A percentile compares a stretch with the other conserved stretches of the same genome.
phyloP scores from a whole-genome alignment of 495 filamentous ascomycete genomes.

The Hypoxylon subgilvum region DNA sequence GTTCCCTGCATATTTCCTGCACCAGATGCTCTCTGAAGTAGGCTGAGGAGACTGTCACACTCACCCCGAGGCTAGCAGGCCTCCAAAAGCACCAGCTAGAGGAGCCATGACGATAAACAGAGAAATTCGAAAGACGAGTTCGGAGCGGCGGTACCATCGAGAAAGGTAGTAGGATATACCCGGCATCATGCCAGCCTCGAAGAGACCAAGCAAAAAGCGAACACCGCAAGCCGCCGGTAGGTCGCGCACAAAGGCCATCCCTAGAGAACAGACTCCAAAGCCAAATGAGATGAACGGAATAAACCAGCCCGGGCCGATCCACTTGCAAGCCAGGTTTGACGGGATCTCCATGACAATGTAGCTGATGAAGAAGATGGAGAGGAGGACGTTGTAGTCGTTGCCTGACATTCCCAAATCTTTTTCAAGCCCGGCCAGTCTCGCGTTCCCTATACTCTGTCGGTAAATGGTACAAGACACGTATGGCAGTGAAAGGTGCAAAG shows the following conservation, averaged over 20 bases:
- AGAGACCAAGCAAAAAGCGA: conserved; percentile 64
- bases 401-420: conserved; percentile 66
- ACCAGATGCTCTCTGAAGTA: too few species aligned
- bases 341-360: conserved; percentile 74
- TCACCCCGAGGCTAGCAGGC: conserved; percentile 66
- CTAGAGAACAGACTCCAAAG: conserved; percentile 50
- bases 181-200: conserved; percentile 75
- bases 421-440: conserved; percentile 64
- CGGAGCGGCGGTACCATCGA: conserved; percentile 71
- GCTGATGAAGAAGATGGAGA: conserved; percentile 70
- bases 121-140: conserved; percentile 71
- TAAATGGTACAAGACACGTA: conserved; percentile 20
- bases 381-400: conserved; percentile 72
- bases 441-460: conserved; percentile 47
- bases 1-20: too few species aligned
- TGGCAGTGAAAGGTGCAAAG: not conserved
- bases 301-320: conserved; percentile 68
- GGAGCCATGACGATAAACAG: conserved; percentile 77
- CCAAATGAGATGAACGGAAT: conserved; percentile 61
- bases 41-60: too few species aligned
- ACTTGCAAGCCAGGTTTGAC: conserved; percentile 68
- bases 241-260: conserved; percentile 50
- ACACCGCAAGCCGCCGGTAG: conserved; percentile 50
- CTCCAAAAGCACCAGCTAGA: conserved; percentile 73
- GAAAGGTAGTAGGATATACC: conserved; percentile 75